Evolutionary conservation across 108 stramenopile species (phyloP).

Genomic region (Fragilaria crotonensis): DNA sequence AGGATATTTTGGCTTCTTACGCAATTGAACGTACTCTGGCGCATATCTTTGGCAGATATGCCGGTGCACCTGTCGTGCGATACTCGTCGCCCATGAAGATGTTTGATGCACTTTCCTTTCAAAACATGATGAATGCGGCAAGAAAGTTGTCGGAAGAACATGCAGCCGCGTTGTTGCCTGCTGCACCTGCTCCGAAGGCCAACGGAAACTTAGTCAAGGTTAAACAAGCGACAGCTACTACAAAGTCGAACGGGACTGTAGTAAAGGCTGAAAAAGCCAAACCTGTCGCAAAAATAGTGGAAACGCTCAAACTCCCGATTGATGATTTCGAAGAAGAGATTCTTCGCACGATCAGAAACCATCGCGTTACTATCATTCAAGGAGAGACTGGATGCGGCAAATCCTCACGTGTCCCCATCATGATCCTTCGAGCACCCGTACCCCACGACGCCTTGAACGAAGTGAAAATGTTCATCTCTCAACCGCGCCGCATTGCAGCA

Average conservation of each 20-base stretch:
- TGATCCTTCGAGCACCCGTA: slow-evolving; percentile 65
- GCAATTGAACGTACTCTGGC: slow-evolving; percentile 31
- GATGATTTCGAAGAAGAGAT: slow-evolving; percentile 68
- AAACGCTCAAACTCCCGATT: slow-evolving; percentile 44
- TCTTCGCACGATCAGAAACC: slow-evolving; percentile 40
- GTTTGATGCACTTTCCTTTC: slow-evolving; percentile 14
- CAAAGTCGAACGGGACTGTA: no score
- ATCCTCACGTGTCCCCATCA: slow-evolving; percentile 69
- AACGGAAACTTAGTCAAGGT: no score
- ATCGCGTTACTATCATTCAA: slow-evolving; percentile 84
- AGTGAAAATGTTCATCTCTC: slow-evolving; percentile 85
- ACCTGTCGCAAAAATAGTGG: no score
- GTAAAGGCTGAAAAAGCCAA: no score
- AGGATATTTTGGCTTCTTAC: slow-evolving; percentile 31
- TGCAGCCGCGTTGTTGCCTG: no score
- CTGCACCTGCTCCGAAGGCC: no score
- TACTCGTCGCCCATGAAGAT: background rate
- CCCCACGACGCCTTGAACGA: slow-evolving; percentile 38
- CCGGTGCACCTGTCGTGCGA: slow-evolving; percentile 6
- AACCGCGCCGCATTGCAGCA: slow-evolving; percentile 79
- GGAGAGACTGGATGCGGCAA: slow-evolving; percentile 91
- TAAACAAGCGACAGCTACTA: no score
- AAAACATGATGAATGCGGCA: background rate
- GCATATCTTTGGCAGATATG: background rate
- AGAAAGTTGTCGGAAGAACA: slow-evolving; percentile 6